Base-by-base conservation (phyloP, 2,329 filamentous ascomycete genomes). In the Botryosphaeria dothidea region DNA sequence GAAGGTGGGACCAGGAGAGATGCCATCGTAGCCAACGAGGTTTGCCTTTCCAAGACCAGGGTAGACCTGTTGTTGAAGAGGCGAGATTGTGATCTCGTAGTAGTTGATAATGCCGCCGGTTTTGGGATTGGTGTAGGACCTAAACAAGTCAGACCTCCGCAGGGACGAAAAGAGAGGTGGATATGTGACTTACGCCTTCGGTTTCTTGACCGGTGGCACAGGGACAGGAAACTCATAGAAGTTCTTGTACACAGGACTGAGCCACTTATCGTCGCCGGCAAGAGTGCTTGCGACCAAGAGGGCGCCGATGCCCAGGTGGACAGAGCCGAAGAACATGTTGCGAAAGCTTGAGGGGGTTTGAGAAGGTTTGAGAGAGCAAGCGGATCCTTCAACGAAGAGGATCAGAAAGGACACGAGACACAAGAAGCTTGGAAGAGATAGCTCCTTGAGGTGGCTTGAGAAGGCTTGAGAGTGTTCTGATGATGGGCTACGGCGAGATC, bases 1-100 rank as follows among this genome's bases (percentile, higher is more conserved):
- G 67, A 86, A 82, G 1, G 81, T 86, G 6, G 84, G 84, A 0
- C 85, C 85, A 6, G 85, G 84, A 4, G 79, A 77, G 7, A 82
- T 80, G 15, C 85, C 85, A 75, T 87, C 82, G 67, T 86, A 87
- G 6, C 85, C 84, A 23, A 79, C 72, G 31, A 82, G 65, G 9
- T 75, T 69, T 1, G 81, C 78, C 17, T 73, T 69, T 5, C 72
- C 72, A 8, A 81, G 73, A 57, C 78, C 71, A 3, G 80, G 80
- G 68, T 82, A 83, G 15, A 81, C 73, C 65, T 81, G 79, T 51
- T 76, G 68, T 19, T 77, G 70, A 65, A 82, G 79, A 2, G 72
- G 62, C 62, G 77, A 73, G 57, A 84, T 76, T 5, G 78, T 77
- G 27, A 82, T 70, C 66, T 83, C 78, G 68, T 82, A 84, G 71